Conservation (phyloP, 805 yeast species). For the Jamesozyma spencerorum region DNA sequence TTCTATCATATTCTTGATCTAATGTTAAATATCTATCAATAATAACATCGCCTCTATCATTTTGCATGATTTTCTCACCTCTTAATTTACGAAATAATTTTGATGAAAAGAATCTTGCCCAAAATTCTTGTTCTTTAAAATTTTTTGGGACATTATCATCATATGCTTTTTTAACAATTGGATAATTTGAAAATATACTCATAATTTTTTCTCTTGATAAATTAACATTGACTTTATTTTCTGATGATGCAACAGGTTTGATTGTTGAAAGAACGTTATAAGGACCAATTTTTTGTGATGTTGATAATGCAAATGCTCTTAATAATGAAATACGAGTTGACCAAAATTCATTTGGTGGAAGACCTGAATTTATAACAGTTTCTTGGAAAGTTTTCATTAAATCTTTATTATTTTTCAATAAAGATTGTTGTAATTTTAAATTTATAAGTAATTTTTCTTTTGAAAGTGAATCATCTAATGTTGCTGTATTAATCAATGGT, state of each 20-base stretch:
- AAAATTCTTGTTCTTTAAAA: conserved; percentile 81
- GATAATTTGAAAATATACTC: conserved; percentile 87
- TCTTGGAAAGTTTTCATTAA: conserved; percentile 75
- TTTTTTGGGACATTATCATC: conserved; percentile 80
- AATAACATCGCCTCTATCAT: conserved; percentile 74
- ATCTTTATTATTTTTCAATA: conserved; percentile 58
- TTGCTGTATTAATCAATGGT: conserved; percentile 31
- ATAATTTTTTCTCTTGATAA: conserved; percentile 84
- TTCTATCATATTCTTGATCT: conserved; percentile 49
- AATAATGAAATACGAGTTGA: conserved; percentile 66
- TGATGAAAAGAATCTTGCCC: conserved; percentile 93
- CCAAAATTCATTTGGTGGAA: conserved; percentile 84
- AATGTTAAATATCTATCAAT: conserved; percentile 74
- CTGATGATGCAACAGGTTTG: conserved; percentile 86
- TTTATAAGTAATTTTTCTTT: conserved; percentile 55
- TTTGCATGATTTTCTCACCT: conserved; percentile 73
- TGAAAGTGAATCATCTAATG: conserved; percentile 41
- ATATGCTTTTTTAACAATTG: conserved; percentile 81
- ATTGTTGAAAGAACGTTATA: conserved; percentile 90
- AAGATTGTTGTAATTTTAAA: conserved; percentile 65
- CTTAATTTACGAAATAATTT: conserved; percentile 76
- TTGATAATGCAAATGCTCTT: conserved; percentile 77
- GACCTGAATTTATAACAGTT: conserved; percentile 68
- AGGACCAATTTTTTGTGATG: conserved; percentile 81
- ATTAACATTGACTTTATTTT: conserved; percentile 86